phyloP scores from a whole-genome alignment of 2,329 filamentous ascomycete genomes.

The Paecilomyces fulvus region DNA sequence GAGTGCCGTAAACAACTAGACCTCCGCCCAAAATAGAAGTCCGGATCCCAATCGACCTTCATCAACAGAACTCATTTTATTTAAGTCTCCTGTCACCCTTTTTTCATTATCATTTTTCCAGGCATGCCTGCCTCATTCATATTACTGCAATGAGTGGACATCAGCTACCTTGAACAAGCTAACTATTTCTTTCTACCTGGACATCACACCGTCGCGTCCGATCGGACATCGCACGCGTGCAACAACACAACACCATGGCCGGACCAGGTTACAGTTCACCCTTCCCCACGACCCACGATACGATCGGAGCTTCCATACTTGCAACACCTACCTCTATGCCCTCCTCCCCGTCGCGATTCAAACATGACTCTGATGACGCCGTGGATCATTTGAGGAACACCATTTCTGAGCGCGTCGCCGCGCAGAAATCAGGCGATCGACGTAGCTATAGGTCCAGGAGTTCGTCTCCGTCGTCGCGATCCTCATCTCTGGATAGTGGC shows the following conservation, averaged over 20 bases:
- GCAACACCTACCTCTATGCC: conserved; percentile 29
- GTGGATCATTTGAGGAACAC: not conserved
- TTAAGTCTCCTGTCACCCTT: not conserved
- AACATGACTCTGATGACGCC: conserved; percentile 1
- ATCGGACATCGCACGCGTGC: conserved; percentile 6
- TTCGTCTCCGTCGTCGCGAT: not conserved
- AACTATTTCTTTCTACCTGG: not conserved
- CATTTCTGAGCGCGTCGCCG: not conserved
- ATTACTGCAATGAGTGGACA: not conserved
- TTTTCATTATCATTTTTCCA: not conserved
- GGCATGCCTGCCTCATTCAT: not conserved
- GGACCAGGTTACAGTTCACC: conserved; percentile 29
- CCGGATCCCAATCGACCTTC: not conserved
- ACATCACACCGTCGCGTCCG: conserved; percentile 1
- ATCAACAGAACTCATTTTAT: not conserved
- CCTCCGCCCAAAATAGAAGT: not conserved
- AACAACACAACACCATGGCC: conserved; percentile 23
- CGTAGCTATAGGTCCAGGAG: not conserved
- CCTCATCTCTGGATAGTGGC: not conserved
- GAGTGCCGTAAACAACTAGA: not conserved
- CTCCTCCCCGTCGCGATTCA: conserved; percentile 23
- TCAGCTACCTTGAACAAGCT: not conserved
- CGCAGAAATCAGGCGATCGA: not conserved
- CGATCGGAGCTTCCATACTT: conserved; percentile 32
- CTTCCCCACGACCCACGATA: conserved; percentile 34